Evolutionary conservation across 371 early-diverging fungal species (phyloP).

Genomic region (Coemansia linderi): DNA sequence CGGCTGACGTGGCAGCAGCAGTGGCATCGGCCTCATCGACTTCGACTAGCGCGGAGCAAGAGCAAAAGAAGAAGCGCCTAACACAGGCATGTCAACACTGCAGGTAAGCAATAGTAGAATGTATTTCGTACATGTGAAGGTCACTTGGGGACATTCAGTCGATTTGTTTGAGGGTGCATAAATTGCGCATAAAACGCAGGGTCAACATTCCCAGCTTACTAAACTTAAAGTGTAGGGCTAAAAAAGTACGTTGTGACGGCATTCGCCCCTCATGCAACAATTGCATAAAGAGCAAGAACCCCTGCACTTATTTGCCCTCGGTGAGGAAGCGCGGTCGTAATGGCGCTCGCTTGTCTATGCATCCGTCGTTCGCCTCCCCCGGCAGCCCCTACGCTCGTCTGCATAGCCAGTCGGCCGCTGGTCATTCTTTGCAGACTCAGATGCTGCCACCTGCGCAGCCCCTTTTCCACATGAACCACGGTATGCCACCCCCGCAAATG

Average conservation of each 20-base stretch:
- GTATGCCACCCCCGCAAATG: constrained; percentile 25
- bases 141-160: not conserved
- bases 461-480: constrained; percentile 4
- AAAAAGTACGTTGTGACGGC: constrained; percentile 49
- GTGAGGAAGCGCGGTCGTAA: constrained; percentile 48
- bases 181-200: constrained; percentile 14
- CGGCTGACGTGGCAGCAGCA: not conserved
- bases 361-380: constrained; percentile 17
- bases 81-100: constrained; percentile 53
- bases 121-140: not conserved
- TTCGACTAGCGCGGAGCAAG: constrained; percentile 12
- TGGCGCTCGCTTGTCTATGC: constrained; percentile 29
- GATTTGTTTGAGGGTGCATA: constrained; percentile 4
- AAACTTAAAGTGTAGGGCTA: constrained; percentile 25
- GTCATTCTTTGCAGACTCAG: not conserved
- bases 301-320: constrained; percentile 39
- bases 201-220: not conserved
- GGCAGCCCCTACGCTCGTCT: constrained; percentile 38
- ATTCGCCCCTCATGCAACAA: constrained; percentile 51
- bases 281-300: constrained; percentile 40
- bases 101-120: constrained; percentile 28
- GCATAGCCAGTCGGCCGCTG: constrained; percentile 2
- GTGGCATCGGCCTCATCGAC: not conserved
- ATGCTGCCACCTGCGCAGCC: constrained; percentile 19
- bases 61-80: constrained; percentile 52